Conservation (phyloP, 2,329 filamentous ascomycete species). For the Gremmenia infestans region DNA sequence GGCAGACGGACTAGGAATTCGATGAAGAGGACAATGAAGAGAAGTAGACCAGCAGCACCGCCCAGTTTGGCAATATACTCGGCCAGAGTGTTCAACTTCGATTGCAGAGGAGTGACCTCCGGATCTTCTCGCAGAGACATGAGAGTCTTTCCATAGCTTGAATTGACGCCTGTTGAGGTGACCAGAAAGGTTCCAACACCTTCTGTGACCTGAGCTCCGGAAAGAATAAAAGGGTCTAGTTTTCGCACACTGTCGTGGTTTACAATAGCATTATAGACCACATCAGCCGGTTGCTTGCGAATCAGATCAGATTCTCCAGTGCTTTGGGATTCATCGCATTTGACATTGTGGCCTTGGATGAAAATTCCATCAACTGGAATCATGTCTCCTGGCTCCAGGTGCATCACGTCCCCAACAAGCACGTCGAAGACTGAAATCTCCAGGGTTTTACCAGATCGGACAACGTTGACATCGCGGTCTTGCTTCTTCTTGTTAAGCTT, state of each 20-base stretch:
- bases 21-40: conserved; percentile 78
- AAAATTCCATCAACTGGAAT: conserved; percentile 69
- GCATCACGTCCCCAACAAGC: conserved; percentile 68
- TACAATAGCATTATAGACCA: conserved; percentile 60
- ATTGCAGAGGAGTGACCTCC: conserved; percentile 73
- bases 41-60: conserved; percentile 63
- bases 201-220: conserved; percentile 71
- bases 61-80: conserved; percentile 76
- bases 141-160: conserved; percentile 71
- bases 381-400: conserved; percentile 68
- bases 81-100: conserved; percentile 70
- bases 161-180: conserved; percentile 68
- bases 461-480: conserved; percentile 66
- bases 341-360: conserved; percentile 60
- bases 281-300: conserved; percentile 59
- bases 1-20: conserved; percentile 64
- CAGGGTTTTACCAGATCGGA: conserved; percentile 67
- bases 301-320: conserved; percentile 72
- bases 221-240: conserved; percentile 75
- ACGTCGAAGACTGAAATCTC: conserved; percentile 68
- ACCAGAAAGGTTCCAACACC: conserved; percentile 73
- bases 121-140: conserved; percentile 73
- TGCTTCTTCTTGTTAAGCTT: conserved; percentile 78
- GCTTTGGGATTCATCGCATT: conserved; percentile 69
- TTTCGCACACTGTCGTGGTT: conserved; percentile 56